Evolutionary conservation across 1,284 basidiomycete species (phyloP).

Genomic region (Leccinum subspadiceum): DNA sequence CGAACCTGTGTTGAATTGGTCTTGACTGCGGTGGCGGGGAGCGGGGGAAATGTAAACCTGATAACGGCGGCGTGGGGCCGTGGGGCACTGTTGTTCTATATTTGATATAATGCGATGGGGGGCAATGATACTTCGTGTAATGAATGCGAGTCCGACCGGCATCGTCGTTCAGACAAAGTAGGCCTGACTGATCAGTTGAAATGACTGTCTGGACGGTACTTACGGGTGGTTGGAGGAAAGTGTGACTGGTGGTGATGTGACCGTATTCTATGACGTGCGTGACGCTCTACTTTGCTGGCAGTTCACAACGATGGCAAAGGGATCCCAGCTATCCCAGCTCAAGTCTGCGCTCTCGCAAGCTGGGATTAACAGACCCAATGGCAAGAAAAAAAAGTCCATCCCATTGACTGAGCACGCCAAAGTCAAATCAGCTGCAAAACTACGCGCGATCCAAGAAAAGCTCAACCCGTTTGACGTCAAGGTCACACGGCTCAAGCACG

Average conservation of each 20-base stretch:
- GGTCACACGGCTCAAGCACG: conserved; percentile 89
- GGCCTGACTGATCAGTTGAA: not conserved
- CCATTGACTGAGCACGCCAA: conserved; percentile 70
- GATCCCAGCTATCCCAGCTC: conserved; percentile 84
- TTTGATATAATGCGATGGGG: not conserved
- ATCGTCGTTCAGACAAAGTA: not conserved
- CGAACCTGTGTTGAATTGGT: conserved; percentile 3
- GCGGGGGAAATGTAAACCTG: not conserved
- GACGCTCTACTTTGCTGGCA: conserved; percentile 3
- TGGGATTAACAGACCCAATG: conserved; percentile 63
- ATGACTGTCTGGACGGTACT: not conserved
- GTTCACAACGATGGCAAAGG: conserved; percentile 51
- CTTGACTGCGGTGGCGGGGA: not conserved
- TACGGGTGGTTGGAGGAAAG: not conserved
- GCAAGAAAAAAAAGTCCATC: conserved; percentile 68
- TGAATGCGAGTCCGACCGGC: not conserved
- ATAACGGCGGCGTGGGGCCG: not conserved
- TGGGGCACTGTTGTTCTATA: not conserved
- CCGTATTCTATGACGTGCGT: not conserved
- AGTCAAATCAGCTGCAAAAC: conserved; percentile 74
- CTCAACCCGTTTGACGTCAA: conserved; percentile 95
- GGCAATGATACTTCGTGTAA: not conserved
- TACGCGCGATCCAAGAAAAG: conserved; percentile 80
- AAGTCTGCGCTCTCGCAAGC: conserved; percentile 79
- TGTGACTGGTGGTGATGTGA: conserved; percentile 1